phyloP scores from a whole-genome alignment of 23 red algal genomes.

The Rhodosorus marinus region DNA sequence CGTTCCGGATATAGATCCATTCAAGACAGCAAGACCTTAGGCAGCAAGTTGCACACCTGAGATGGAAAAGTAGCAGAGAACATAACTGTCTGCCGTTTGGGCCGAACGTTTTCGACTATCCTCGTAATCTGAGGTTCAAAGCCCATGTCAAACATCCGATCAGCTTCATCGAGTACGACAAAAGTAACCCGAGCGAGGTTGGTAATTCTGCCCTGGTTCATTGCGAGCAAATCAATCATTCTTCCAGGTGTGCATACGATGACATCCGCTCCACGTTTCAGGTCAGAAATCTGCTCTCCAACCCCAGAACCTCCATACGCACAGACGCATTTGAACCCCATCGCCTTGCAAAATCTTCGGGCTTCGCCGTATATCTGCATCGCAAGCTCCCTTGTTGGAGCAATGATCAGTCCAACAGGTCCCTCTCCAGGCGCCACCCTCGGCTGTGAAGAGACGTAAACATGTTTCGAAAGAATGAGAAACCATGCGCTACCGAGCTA shows the following conservation, averaged over 20 bases:
- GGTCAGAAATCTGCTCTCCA: slow-evolving; percentile 58
- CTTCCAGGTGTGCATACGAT: slow-evolving; percentile 78
- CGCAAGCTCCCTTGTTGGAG: slow-evolving; percentile 91
- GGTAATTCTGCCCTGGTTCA: slow-evolving; percentile 66
- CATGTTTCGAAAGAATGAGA: no score
- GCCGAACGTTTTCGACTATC: slow-evolving; percentile 65
- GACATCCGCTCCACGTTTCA: slow-evolving; percentile 66
- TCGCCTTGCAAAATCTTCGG: slow-evolving; percentile 19
- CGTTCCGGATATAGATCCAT: no score
- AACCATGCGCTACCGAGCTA: no score
- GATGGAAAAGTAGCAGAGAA: slow-evolving; percentile 95
- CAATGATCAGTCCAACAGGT: slow-evolving; percentile 66
- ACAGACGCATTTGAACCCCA: slow-evolving; percentile 27
- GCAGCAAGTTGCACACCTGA: slow-evolving; percentile 25
- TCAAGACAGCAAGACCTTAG: not conserved
- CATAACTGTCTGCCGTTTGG: slow-evolving; percentile 87
- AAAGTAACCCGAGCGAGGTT: slow-evolving; percentile 69
- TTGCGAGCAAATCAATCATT: slow-evolving; percentile 84
- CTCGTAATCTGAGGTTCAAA: slow-evolving; percentile 91
- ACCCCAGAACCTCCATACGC: slow-evolving; percentile 88
- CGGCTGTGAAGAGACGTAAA: not conserved
- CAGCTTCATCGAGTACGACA: slow-evolving; percentile 84
- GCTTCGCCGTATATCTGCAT: slow-evolving; percentile 82
- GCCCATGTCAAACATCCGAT: slow-evolving; percentile 96
- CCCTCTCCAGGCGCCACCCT: slow-evolving; percentile 37